Base-by-base conservation (phyloP, 2,329 filamentous ascomycete genomes). In the Pyrenochaeta sp. region DNA sequence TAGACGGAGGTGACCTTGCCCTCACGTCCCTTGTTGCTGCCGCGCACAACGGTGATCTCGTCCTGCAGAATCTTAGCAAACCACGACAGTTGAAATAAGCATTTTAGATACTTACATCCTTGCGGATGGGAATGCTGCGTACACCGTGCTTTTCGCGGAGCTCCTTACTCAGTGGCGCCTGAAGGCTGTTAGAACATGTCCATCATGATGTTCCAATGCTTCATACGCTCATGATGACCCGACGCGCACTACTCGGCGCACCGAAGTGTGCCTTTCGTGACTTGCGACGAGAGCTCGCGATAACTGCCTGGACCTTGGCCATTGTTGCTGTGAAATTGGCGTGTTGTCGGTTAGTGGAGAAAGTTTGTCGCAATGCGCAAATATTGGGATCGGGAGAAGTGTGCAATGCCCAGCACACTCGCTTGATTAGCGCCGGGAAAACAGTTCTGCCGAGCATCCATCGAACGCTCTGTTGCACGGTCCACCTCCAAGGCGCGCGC, bases 121-220 rank as follows among this genome's bases (percentile, higher is more conserved):
- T 97, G 85, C 94, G 92, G 85, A 98, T 87, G 78, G 94, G 95
- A 80, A 97, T 96, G 81, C 71, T 72, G 61, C 90, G 70, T 86
- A 97, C 95, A 82, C 96, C 96, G 90, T 99, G 91, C 89, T 99
- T 95, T 84, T 97, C 93, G 79, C 92, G 90, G 79, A 99, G 88
- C 85, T 99, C 95, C 87, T 97, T 76, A 73, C 74, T 75, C 64
- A 75, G 62, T 52, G 73, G 74, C 64, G 74, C 74, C 71, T 75
- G 66, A 58, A 65, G 56, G 60, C 56, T 63, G 67, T 74, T 60
- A 73, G 67, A 68, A 68, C 60, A 67, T 60, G 56, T 64, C 59
- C 57, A 56, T 50, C 49, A 61, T 60, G 56, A 56, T 62, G 61
- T 60, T 65, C 61, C 72, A 97, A 87, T 75, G 91, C 90, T 71